These are phyloP conservation scores for Xylaria telfairii DNA, from an alignment of 495 filamentous ascomycete genomes.

Conservation along the genomic window DNA sequence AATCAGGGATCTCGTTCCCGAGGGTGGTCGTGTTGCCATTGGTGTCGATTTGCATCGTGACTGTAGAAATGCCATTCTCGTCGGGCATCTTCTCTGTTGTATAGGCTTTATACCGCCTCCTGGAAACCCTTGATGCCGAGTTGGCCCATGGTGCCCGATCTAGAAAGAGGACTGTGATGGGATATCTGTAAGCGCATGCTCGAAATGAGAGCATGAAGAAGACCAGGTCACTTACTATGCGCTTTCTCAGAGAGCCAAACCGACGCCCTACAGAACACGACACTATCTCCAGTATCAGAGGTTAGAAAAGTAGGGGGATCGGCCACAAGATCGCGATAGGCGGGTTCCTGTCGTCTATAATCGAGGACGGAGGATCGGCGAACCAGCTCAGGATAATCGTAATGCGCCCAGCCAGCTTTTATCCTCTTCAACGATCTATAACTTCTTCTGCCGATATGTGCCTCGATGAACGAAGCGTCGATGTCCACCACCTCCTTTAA, in stretches of 20 bases:
- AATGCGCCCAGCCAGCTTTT: slow-evolving; percentile 31
- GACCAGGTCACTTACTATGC: slow-evolving; percentile 19
- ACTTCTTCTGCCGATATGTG: slow-evolving; percentile 35
- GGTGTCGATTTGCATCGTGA: neutral
- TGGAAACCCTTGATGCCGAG: slow-evolving; percentile 20
- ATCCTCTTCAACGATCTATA: slow-evolving; percentile 30
- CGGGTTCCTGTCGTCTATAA: neutral
- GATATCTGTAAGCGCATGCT: neutral
- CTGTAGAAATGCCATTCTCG: neutral
- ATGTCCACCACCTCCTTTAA: slow-evolving; percentile 31
- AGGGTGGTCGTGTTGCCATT: neutral
- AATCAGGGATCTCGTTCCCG: slow-evolving; percentile 25
- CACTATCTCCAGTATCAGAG: slow-evolving; percentile 28
- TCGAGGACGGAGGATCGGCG: neutral
- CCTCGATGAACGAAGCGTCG: slow-evolving; percentile 43
- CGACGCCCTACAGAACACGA: slow-evolving; percentile 39
- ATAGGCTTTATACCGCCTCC: slow-evolving; percentile 18
- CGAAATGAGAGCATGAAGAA: neutral
- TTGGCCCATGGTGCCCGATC: slow-evolving; percentile 36
- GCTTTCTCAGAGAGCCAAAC: slow-evolving; percentile 35
- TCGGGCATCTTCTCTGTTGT: neutral
- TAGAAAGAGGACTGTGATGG: slow-evolving; percentile 38
- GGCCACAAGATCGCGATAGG: slow-evolving; percentile 4
- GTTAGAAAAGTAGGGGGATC: slow-evolving; percentile 22
- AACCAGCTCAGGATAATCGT: slow-evolving; percentile 44